These are phyloP conservation scores for Capsella rubella DNA, from an alignment of 441 rosid species.

Conservation along the genomic window DNA sequence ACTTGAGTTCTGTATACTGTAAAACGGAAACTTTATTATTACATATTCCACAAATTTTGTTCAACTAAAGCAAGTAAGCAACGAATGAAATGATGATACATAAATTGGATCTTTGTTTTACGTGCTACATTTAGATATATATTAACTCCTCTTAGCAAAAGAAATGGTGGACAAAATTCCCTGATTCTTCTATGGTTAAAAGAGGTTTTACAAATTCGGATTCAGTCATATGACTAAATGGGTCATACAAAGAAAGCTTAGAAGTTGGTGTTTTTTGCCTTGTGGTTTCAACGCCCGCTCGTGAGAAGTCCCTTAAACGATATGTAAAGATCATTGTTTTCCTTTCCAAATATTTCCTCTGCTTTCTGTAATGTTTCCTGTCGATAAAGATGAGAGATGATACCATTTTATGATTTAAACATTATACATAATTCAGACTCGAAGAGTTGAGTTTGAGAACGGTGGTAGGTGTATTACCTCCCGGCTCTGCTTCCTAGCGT, in stretches of 20 bases:
- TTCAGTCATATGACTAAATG: not conserved
- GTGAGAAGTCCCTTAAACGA: conserved; percentile 88
- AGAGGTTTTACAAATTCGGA: not conserved
- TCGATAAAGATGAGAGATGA: not conserved
- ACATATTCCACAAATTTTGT: too few species aligned
- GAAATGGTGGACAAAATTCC: not conserved
- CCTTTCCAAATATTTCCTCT: conserved; percentile 85
- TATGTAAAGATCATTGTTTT: conserved; percentile 81
- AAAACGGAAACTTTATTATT: too few species aligned
- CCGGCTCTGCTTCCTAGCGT: conserved; percentile 86
- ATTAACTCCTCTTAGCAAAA: not conserved
- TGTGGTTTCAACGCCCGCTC: conserved; percentile 46
- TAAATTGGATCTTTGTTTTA: not conserved
- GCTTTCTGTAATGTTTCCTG: conserved; percentile 93
- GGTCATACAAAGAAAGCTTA: not conserved
- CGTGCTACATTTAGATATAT: not conserved
- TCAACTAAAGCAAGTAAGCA: too few species aligned
- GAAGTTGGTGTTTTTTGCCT: not conserved
- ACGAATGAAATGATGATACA: too few species aligned
- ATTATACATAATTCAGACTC: not conserved
- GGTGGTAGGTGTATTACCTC: conserved; percentile 55
- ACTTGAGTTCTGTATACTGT: too few species aligned
- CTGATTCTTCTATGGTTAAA: not conserved
- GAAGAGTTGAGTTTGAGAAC: not conserved
- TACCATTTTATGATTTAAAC: not conserved